phyloP scores from a whole-genome alignment of 352 stramenopile genomes.

The Phytopythium chamaehyphon region DNA sequence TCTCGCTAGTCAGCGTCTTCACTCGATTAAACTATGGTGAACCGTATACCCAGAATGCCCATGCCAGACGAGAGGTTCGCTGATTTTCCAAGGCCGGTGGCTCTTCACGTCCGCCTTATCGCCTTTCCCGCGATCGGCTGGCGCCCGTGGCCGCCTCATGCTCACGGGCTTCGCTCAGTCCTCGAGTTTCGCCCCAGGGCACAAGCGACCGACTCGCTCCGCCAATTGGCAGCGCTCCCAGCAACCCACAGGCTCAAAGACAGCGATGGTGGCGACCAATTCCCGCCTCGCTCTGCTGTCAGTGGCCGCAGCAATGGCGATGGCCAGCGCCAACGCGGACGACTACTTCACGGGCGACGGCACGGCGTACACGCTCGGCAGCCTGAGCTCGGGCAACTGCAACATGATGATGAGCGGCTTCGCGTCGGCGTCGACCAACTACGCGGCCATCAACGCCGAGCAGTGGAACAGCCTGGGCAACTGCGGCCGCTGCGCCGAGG shows the following conservation, averaged over 20 bases:
- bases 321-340: constrained; percentile 12
- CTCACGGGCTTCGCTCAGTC: no score
- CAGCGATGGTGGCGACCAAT: constrained; percentile 11
- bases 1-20: no score
- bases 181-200: neutral
- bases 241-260: constrained; percentile 3
- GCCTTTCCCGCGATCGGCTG: neutral
- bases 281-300: constrained; percentile 6
- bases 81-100: neutral
- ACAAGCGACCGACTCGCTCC: neutral
- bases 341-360: constrained; percentile 39
- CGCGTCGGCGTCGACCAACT: constrained; percentile 35
- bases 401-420: constrained; percentile 36
- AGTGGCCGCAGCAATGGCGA: constrained; percentile 1
- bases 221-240: neutral
- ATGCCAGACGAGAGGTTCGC: constrained; percentile 4
- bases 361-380: constrained; percentile 40
- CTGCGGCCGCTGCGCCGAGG: constrained; percentile 51
- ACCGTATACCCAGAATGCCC: constrained; percentile 11
- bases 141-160: neutral
- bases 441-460: constrained; percentile 54
- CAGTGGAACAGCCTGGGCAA: constrained; percentile 41
- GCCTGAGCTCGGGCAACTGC: constrained; percentile 39
- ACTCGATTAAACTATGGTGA: constrained; percentile 1
- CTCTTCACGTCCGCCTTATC: constrained; percentile 1